Conservation (phyloP, 2,329 filamentous ascomycete species). For the Beauveria sp. region DNA sequence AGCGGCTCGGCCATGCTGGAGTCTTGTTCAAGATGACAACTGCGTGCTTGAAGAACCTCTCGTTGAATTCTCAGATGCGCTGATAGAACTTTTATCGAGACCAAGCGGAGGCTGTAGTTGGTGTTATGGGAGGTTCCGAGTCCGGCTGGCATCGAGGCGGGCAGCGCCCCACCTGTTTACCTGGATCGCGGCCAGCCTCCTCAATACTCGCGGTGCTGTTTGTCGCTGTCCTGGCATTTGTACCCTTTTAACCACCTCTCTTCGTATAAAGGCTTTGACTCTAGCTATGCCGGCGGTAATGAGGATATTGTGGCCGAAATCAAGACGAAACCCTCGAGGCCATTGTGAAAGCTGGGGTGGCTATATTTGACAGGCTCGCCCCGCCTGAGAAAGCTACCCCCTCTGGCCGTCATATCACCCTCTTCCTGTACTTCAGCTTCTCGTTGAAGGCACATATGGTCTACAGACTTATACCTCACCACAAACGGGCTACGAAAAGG, state of each 20-base stretch:
- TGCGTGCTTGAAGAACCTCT: background rate
- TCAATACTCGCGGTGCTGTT: no score
- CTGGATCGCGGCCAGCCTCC: background rate
- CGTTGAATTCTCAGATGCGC: background rate
- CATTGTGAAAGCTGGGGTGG: background rate
- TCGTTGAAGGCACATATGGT: background rate
- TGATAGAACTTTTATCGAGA: background rate
- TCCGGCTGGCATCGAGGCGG: background rate
- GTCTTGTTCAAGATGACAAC: background rate
- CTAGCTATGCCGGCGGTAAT: background rate
- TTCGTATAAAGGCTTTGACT: no score
- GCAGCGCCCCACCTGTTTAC: background rate
- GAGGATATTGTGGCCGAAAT: background rate
- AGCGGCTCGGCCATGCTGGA: conserved; percentile 33
- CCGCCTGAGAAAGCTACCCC: background rate
- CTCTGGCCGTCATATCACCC: background rate
- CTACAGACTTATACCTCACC: background rate
- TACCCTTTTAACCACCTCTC: no score
- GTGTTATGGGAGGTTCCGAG: background rate
- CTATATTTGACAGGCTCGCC: background rate
- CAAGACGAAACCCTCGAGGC: background rate
- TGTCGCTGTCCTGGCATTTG: no score
- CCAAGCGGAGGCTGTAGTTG: background rate
- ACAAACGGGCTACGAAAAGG: background rate
- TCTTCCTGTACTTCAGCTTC: background rate